Evolutionary conservation across 352 stramenopile species (phyloP).

Genomic region (Blastocystis sp.): DNA sequence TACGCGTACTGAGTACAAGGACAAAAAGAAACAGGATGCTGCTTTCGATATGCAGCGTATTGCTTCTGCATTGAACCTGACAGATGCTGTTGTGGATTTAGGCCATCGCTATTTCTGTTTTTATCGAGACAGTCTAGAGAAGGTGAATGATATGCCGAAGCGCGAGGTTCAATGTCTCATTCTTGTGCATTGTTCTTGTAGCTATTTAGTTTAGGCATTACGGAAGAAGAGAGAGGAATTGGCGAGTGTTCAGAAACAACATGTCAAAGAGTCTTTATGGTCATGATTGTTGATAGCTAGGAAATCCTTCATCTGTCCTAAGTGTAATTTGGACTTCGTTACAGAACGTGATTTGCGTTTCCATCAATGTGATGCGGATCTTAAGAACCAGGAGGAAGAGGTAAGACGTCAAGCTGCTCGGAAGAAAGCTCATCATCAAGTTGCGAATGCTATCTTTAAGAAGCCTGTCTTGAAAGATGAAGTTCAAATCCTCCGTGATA

Average conservation of each 20-base stretch:
- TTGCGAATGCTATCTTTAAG: background rate
- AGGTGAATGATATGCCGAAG: conserved; percentile 52
- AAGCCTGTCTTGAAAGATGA: conserved; percentile 20
- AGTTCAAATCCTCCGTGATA: background rate
- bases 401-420: background rate
- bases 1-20: conserved; percentile 52
- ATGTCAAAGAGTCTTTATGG: background rate
- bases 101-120: conserved; percentile 46
- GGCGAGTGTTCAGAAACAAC: conserved; percentile 4
- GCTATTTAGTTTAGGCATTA: background rate
- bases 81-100: conserved; percentile 32
- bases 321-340: background rate
- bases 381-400: background rate
- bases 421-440: background rate
- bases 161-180: conserved; percentile 55
- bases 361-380: conserved; percentile 6
- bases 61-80: background rate
- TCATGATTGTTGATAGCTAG: background rate
- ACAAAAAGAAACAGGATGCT: conserved; percentile 47
- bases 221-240: conserved; percentile 3
- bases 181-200: background rate
- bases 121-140: conserved; percentile 36
- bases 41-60: conserved; percentile 38
- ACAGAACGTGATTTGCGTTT: background rate
- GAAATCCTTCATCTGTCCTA: conserved; percentile 17